These are phyloP conservation scores for Ophiostoma sp. DNA, from an alignment of 2,329 filamentous ascomycete genomes.

Conservation along the genomic window DNA sequence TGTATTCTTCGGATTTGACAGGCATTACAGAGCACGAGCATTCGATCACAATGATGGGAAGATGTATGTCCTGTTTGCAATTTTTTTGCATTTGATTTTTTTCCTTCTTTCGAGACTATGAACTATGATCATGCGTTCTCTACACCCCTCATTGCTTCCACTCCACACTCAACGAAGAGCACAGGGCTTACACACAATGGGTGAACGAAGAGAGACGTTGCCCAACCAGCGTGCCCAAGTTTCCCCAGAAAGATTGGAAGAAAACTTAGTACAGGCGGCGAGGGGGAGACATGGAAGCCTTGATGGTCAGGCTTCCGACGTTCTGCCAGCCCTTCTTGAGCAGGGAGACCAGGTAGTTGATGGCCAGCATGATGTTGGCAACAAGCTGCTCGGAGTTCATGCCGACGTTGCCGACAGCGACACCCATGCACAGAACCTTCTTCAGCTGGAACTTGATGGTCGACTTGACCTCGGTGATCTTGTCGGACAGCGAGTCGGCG, in stretches of 20 bases:
- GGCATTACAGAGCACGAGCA: background rate
- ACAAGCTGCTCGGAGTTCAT: conserved; percentile 96
- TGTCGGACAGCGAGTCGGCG: conserved; percentile 84
- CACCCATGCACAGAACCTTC: conserved; percentile 99
- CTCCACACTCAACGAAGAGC: conserved; percentile 14
- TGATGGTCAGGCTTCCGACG: conserved; percentile 98
- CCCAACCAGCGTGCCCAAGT: background rate
- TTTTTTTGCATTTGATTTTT: conserved; percentile 10
- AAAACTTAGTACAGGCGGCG: conserved; percentile 83
- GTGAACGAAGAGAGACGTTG: background rate
- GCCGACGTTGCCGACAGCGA: conserved; percentile 96
- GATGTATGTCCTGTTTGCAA: background rate
- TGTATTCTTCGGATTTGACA: too few species aligned
- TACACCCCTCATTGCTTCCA: background rate
- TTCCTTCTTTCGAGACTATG: background rate
- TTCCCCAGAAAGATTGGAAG: background rate
- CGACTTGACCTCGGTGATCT: conserved; percentile 99
- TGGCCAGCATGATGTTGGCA: conserved; percentile 98
- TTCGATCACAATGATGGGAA: background rate
- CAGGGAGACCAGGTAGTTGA: conserved; percentile 99
- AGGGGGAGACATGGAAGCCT: conserved; percentile 99
- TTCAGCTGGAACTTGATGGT: conserved; percentile 99
- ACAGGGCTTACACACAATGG: background rate
- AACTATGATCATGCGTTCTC: background rate
- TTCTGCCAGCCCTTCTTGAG: conserved; percentile 99